Percentiles rank a stretch among this genome's conserved stretches.
Evolutionary conservation across 2,329 filamentous ascomycete genomes (phyloP).

Genomic region (Alternaria alternata): DNA sequence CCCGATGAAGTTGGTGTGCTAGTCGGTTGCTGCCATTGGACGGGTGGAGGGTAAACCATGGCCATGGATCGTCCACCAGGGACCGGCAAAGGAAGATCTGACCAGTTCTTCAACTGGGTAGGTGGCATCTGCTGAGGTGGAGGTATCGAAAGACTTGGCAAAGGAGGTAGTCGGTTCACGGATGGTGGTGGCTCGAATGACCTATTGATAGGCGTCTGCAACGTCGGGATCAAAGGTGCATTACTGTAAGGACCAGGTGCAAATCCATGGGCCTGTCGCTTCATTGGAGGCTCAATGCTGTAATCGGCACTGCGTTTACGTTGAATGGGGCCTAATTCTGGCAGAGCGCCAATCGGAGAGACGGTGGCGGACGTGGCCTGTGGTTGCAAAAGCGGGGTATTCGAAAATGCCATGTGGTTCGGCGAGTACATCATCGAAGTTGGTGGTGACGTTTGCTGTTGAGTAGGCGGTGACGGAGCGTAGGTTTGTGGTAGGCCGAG

Average conservation of each 20-base stretch:
- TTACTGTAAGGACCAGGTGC: conserved; percentile 48
- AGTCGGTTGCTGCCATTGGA: conserved; percentile 60
- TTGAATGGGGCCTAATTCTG: conserved; percentile 51
- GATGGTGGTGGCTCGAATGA: conserved; percentile 47
- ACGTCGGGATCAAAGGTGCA: conserved; percentile 44
- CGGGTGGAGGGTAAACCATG: conserved; percentile 72
- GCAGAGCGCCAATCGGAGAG: conserved; percentile 54
- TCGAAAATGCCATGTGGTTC: conserved; percentile 53
- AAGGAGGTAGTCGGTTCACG: conserved; percentile 66
- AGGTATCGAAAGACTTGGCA: conserved; percentile 75
- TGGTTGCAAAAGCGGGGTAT: conserved; percentile 51
- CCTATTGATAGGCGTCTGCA: conserved; percentile 46
- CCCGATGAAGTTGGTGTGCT: conserved; percentile 45
- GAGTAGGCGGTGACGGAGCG: conserved; percentile 59
- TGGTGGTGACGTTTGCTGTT: conserved; percentile 61
- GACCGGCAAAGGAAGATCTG: conserved; percentile 54
- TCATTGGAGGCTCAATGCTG: conserved; percentile 63
- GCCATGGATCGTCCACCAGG: conserved; percentile 77
- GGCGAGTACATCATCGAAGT: conserved; percentile 52
- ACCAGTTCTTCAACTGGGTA: conserved; percentile 51
- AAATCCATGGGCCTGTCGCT: conserved; percentile 56
- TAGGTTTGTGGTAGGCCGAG: conserved; percentile 54
- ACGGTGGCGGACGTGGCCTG: conserved; percentile 54
- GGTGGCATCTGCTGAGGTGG: conserved; percentile 52
- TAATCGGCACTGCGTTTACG: conserved; percentile 69